Percentiles rank a stretch among this genome's conserved stretches.
phyloP scores from a whole-genome alignment of 2,329 filamentous ascomycete species.

The Waltergamsia citrina region DNA sequence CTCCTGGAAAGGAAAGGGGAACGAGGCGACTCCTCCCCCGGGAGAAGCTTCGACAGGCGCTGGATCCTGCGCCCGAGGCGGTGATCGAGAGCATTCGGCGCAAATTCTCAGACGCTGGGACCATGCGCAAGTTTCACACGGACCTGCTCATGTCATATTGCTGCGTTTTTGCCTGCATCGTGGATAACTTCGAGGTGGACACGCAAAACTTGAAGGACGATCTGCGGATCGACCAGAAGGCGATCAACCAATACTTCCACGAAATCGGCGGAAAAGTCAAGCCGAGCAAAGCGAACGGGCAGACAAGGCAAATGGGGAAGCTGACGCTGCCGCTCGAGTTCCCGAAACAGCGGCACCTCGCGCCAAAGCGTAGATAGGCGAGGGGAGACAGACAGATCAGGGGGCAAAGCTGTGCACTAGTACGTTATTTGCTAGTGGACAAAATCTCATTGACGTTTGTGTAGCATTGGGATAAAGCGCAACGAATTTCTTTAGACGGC shows the following conservation, averaged over 20 bases:
- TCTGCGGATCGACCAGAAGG: slow-evolving; percentile 59
- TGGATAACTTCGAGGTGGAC: slow-evolving; percentile 67
- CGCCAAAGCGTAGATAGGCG: slow-evolving; percentile 9
- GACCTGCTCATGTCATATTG: slow-evolving; percentile 68
- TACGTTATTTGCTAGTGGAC: too few relatives aligned
- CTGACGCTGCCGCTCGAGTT: slow-evolving; percentile 74
- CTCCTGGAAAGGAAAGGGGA: slow-evolving; percentile 34
- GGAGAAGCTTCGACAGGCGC: slow-evolving; percentile 49
- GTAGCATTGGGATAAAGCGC: too few relatives aligned
- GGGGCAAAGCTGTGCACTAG: too few relatives aligned
- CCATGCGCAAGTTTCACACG: slow-evolving; percentile 61
- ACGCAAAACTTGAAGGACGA: slow-evolving; percentile 62
- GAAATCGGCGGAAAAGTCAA: slow-evolving; percentile 67
- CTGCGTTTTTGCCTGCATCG: slow-evolving; percentile 59
- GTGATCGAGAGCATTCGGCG: slow-evolving; percentile 59
- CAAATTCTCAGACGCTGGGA: slow-evolving; percentile 55
- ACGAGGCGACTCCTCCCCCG: slow-evolving; percentile 45
- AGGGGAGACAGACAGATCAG: too few relatives aligned
- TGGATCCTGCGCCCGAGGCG: slow-evolving; percentile 48
- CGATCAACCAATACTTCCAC: slow-evolving; percentile 61
- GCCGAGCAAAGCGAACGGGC: slow-evolving; percentile 51
- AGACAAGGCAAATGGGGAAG: slow-evolving; percentile 48
- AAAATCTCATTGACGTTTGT: too few relatives aligned
- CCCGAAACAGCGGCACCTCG: slow-evolving; percentile 46
- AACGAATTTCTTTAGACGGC: too few relatives aligned